These are phyloP conservation scores for Xylariaceae sp. DNA, from an alignment of 2,329 filamentous ascomycete genomes.

Conservation along the genomic window DNA sequence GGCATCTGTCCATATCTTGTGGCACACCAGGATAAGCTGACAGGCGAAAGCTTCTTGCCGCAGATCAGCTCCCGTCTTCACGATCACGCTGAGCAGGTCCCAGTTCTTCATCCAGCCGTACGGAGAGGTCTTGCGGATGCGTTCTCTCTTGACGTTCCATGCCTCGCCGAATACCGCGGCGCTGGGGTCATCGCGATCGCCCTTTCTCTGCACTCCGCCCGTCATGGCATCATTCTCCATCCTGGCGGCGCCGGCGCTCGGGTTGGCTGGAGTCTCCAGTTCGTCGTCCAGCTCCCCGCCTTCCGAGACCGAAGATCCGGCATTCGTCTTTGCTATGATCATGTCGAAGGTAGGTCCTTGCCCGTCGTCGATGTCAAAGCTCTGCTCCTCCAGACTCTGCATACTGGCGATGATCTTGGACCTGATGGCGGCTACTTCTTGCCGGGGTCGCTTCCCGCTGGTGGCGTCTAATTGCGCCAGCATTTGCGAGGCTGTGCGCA, in stretches of 20 bases:
- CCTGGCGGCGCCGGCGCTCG: constrained; percentile 67
- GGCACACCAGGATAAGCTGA: constrained; percentile 73
- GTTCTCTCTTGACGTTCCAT: constrained; percentile 77
- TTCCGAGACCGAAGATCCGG: constrained; percentile 33
- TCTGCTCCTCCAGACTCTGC: constrained; percentile 81
- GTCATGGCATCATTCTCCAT: constrained; percentile 91
- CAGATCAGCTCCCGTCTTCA: constrained; percentile 78
- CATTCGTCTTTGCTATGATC: constrained; percentile 68
- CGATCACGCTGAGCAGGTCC: constrained; percentile 80
- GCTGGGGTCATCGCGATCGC: constrained; percentile 77
- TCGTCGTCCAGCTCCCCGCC: constrained; percentile 25
- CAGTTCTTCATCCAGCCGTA: constrained; percentile 89
- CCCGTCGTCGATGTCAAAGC: constrained; percentile 67
- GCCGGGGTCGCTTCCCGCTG: constrained; percentile 69
- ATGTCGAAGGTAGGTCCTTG: constrained; percentile 70
- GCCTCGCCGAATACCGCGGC: constrained; percentile 82
- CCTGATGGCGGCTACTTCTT: constrained; percentile 75
- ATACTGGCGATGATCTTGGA: constrained; percentile 86
- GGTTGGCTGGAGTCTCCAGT: constrained; percentile 49
- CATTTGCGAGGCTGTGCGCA: constrained; percentile 84
- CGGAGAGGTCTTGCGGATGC: constrained; percentile 73
- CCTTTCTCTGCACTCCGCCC: constrained; percentile 70
- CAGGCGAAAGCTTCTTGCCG: constrained; percentile 82
- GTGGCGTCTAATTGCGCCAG: constrained; percentile 75
- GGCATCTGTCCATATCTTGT: constrained; percentile 74